A percentile compares a stretch with the other conserved stretches of the same genome.
These are phyloP conservation scores for Leishmania mexicana DNA, from an alignment of 208 protist genomes.

Conservation along the genomic window DNA sequence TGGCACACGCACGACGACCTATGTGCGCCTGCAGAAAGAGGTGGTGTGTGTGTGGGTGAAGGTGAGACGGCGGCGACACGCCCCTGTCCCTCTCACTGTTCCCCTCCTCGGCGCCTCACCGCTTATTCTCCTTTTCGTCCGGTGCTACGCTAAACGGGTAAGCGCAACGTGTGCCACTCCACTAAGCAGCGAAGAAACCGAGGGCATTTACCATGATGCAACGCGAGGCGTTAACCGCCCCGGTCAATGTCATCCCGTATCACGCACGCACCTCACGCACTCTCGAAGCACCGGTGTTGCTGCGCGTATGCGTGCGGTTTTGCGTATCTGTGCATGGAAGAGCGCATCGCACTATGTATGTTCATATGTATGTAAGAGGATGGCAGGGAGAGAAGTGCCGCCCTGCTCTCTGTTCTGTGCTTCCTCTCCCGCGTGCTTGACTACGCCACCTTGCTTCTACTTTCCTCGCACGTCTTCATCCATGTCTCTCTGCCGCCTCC, in stretches of 20 bases:
- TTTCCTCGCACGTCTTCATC: neutral
- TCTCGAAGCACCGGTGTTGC: neutral
- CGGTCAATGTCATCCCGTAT: neutral
- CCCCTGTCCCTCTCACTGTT: neutral
- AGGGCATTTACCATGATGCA: neutral
- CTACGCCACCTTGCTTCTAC: neutral
- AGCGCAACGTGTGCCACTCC: neutral
- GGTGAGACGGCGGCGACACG: neutral
- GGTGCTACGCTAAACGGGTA: neutral
- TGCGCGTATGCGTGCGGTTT: neutral
- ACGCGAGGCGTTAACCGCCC: neutral
- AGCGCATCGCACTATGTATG: neutral
- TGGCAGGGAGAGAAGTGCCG: neutral
- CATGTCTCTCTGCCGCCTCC: neutral
- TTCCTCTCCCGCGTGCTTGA: neutral
- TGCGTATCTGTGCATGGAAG: neutral
- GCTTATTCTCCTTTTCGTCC: neutral
- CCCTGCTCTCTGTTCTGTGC: neutral
- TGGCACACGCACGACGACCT: neutral
- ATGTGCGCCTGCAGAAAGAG: neutral
- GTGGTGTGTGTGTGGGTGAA: neutral
- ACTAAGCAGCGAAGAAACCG: neutral
- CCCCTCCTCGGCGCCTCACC: neutral
- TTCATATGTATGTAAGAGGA: neutral
- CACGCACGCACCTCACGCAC: neutral